phyloP scores from a whole-genome alignment of 1,284 basidiomycete genomes.

The Mycosarcoma mackinlayi region DNA sequence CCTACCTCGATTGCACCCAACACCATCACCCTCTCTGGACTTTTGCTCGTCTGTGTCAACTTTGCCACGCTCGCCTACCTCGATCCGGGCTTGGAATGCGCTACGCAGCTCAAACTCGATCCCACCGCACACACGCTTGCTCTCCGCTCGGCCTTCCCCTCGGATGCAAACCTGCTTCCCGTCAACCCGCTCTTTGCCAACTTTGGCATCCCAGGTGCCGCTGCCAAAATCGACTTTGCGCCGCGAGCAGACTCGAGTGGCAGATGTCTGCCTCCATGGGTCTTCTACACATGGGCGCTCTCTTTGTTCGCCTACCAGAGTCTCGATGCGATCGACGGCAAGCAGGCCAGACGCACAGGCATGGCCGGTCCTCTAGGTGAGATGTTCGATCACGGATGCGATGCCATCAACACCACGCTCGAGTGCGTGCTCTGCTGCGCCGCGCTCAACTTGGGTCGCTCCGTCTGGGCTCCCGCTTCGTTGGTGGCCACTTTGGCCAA shows the following conservation, averaged over 20 bases:
- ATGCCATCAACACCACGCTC: conserved; percentile 87
- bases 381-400: conserved; percentile 92
- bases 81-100: conserved; percentile 54
- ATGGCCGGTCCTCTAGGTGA: conserved; percentile 96
- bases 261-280: conserved; percentile 50
- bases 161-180: conserved; percentile 41
- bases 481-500: conserved; percentile 88
- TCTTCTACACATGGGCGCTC: conserved; percentile 75
- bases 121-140: conserved; percentile 33
- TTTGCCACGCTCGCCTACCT: conserved; percentile 78
- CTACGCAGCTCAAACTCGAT: conserved; percentile 60
- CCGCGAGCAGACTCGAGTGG: conserved; percentile 15
- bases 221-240: conserved; percentile 33
- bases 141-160: conserved; percentile 35
- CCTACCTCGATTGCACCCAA: conserved; percentile 90
- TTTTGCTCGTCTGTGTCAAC: conserved; percentile 84
- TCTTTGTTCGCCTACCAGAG: conserved; percentile 94
- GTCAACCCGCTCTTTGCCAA: conserved; percentile 46
- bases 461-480: conserved; percentile 94
- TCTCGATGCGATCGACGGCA: conserved; percentile 89
- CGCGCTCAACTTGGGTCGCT: conserved; percentile 83
- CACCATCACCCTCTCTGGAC: conserved; percentile 74
- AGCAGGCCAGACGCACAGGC: conserved; percentile 91
- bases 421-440: conserved; percentile 57
- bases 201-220: conserved; percentile 48